Percentiles rank a stretch among this genome's conserved stretches.
These are phyloP conservation scores for Pichia sp. DNA, from an alignment of 1,139 yeast species.

Conservation along the genomic window DNA sequence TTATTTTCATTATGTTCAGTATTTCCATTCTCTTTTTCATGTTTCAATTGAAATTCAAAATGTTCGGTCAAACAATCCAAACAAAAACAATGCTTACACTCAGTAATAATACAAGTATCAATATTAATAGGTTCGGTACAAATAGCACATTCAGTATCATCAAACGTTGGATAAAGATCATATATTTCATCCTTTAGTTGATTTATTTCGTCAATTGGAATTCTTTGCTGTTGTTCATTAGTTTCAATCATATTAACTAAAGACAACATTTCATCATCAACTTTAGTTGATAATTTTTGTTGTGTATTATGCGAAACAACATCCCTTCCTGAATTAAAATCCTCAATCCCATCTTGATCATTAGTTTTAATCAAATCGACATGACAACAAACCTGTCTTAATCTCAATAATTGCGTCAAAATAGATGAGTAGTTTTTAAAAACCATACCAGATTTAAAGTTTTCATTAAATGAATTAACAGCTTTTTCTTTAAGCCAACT, in stretches of 20 bases:
- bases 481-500: conserved; percentile 67
- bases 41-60: conserved; percentile 35
- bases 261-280: conserved; percentile 27
- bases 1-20: background rate
- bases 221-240: conserved; percentile 22
- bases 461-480: conserved; percentile 56
- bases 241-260: conserved; percentile 23
- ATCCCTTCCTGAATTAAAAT: conserved; percentile 13
- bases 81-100: conserved; percentile 81
- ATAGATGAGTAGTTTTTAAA: conserved; percentile 72
- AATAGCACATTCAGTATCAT: conserved; percentile 72
- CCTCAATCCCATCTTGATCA: conserved; percentile 29
- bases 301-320: conserved; percentile 1
- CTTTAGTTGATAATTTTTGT: conserved; percentile 14
- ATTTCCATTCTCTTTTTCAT: conserved; percentile 1
- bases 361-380: conserved; percentile 51
- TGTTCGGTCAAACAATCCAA: conserved; percentile 69
- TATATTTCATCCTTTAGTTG: conserved; percentile 30
- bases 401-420: conserved; percentile 72
- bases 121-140: conserved; percentile 64
- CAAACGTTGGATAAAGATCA: conserved; percentile 33
- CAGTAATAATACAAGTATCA: conserved; percentile 58
- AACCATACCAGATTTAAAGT: conserved; percentile 61
- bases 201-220: conserved; percentile 22
- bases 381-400: conserved; percentile 89